phyloP scores from a whole-genome alignment of 2,329 filamentous ascomycete species.

The Arthroderma sp. region DNA sequence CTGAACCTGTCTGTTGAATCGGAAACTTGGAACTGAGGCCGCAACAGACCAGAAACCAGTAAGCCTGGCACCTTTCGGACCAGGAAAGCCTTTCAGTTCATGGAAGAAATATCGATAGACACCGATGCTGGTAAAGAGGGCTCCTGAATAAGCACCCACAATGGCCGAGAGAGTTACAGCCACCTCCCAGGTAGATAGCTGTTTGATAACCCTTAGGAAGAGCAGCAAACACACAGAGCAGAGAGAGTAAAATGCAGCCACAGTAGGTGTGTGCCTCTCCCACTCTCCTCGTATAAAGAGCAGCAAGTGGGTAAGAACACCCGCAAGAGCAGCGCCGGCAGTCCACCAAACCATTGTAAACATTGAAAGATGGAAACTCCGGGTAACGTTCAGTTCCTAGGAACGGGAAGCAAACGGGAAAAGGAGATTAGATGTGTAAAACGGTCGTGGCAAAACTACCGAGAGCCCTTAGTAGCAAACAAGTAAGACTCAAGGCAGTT shows the following conservation, averaged over 20 bases:
- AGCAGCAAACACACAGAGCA: background rate
- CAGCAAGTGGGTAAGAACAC: slow-evolving; percentile 1
- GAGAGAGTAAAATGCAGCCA: slow-evolving; percentile 1
- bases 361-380: background rate
- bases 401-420: too few species aligned
- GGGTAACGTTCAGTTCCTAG: too few species aligned
- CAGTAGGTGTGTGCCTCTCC: background rate
- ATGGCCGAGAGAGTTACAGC: background rate
- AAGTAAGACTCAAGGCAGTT: too few species aligned
- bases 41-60: slow-evolving; percentile 13
- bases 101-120: slow-evolving; percentile 18
- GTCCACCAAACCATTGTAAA: background rate
- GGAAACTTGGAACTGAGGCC: slow-evolving; percentile 10
- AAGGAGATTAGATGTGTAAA: too few species aligned
- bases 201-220: background rate
- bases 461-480: too few species aligned
- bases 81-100: slow-evolving; percentile 15
- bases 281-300: slow-evolving; percentile 4
- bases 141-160: background rate
- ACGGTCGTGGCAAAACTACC: too few species aligned
- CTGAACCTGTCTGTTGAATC: slow-evolving; percentile 9
- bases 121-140: slow-evolving; percentile 12
- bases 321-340: background rate
- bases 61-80: slow-evolving; percentile 13
- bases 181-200: background rate